Evolutionary conservation across 192 early-diverging fungal species (phyloP), one percentile per base, ranked within the genome.

Genomic region (Podila epigama): DNA sequence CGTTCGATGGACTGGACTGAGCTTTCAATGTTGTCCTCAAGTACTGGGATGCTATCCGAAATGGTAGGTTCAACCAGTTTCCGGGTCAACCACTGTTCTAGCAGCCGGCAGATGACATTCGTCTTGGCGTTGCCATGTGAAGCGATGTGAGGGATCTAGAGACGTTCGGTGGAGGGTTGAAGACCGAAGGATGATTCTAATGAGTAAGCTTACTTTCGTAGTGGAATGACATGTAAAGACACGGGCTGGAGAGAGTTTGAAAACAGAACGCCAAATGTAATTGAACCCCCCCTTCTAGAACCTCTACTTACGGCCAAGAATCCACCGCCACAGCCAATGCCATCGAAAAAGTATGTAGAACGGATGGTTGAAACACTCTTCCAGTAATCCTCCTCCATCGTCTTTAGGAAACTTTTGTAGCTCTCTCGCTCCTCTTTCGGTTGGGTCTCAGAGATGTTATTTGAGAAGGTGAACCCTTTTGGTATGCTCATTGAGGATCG

Each of bases 101-200:
- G 58, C 1, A 81, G 34, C n/a, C 79, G 61, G 40, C 70, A 75
- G 11, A 81, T 62, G 5, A 53, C 34, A 25, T 72, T 69, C 6
- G 79, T 81, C 58, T 81, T 68, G 27, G 79, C 70, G 51, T 69
- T 73, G n/a, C 79, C 79, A 66, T 81, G 79, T 9, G 71, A 73
- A 16, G 79, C 79, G 16, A 81, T 36, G 37, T 81, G 70, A 25
- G 79, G 79, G 35, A 80, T 75, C 72, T 75, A 54, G 3, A 33
- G 35, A 0, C 15, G 15, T 4, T n/a, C n/a, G n/a, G n/a, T n/a
- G n/a, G n/a, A n/a, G n/a, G n/a, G n/a, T n/a, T n/a, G 39, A 3
- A 10, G 29, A 50, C 31, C 15, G 34, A 33, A 62, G 32, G 44
- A 15, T 25, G 13, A 1, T 33, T 33, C 12, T 13, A 27, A 32